A percentile compares a stretch with the other conserved stretches of the same genome.
These are phyloP conservation scores for Phlebopus sp. DNA, from an alignment of 1,284 basidiomycete species.

Conservation along the genomic window DNA sequence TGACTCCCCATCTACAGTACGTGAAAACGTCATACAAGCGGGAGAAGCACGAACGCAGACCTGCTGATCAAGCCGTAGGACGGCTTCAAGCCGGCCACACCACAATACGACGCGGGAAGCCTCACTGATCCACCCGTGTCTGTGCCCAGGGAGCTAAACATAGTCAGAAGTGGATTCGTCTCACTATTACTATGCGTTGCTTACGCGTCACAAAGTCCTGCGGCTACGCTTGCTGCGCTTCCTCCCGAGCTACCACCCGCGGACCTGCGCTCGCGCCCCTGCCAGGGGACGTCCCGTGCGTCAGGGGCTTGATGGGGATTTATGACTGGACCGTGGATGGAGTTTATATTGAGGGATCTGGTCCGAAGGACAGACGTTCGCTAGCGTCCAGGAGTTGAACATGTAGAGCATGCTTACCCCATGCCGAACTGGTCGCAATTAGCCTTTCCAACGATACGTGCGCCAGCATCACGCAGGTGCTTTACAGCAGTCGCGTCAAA, in stretches of 20 bases:
- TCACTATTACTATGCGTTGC: constrained; percentile 27
- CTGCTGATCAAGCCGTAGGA: constrained; percentile 91
- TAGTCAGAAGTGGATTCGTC: constrained; percentile 12
- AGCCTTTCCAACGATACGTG: constrained; percentile 80
- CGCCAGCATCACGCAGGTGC: constrained; percentile 64
- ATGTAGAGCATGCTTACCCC: constrained; percentile 62
- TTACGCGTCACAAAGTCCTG: constrained; percentile 77
- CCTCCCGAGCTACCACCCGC: constrained; percentile 86
- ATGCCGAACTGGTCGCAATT: constrained; percentile 99
- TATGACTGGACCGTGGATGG: constrained; percentile 70
- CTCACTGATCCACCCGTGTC: constrained; percentile 96
- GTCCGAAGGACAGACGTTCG: background rate
- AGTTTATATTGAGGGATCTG: constrained; percentile 74
- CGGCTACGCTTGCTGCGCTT: constrained; percentile 79
- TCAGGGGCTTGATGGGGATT: constrained; percentile 59
- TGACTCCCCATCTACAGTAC: constrained; percentile 74
- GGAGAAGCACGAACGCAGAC: constrained; percentile 35
- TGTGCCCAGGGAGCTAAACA: constrained; percentile 77
- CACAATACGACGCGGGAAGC: constrained; percentile 92
- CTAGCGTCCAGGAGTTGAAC: background rate
- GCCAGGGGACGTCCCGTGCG: constrained; percentile 21
- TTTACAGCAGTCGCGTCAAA: constrained; percentile 87
- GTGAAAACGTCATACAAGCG: constrained; percentile 14
- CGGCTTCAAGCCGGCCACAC: constrained; percentile 89
- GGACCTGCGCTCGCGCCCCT: constrained; percentile 48